Conservation (phyloP, 257 asterid species). For the Petunia axillaris region DNA sequence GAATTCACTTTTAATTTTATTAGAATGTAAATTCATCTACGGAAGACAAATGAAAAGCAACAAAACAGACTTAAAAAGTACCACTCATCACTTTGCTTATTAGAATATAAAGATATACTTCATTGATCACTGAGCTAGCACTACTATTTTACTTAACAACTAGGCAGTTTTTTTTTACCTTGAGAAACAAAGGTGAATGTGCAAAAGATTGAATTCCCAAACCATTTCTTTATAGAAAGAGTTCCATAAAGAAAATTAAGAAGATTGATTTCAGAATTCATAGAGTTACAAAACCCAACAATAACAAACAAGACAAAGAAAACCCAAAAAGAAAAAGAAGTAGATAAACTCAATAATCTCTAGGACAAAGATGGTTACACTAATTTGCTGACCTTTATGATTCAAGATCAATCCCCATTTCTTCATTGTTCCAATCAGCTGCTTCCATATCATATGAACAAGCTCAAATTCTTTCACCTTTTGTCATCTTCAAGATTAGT, state of each 20-base stretch:
- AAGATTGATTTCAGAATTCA: conserved; percentile 27
- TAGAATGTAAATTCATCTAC: background rate
- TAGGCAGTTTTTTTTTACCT: conserved; percentile 11
- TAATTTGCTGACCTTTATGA: conserved; percentile 35
- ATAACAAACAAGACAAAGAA: background rate
- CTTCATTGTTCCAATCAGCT: conserved; percentile 31
- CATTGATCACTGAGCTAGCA: background rate
- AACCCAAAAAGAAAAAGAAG: background rate
- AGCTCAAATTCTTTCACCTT: background rate
- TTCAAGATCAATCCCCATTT: conserved; percentile 25
- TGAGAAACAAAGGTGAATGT: conserved; percentile 24
- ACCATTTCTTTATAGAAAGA: conserved; percentile 33
- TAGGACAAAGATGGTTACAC: conserved; percentile 21
- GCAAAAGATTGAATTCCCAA: conserved; percentile 31
- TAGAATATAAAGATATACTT: background rate
- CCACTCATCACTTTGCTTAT: background rate
- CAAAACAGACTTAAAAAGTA: background rate
- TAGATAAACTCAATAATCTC: conserved; percentile 27
- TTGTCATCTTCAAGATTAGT: background rate
- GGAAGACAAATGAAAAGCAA: background rate
- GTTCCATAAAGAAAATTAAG: conserved; percentile 1
- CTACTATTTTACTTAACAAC: background rate
- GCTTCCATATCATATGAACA: background rate
- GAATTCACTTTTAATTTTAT: too few species aligned
- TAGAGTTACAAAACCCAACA: conserved; percentile 27